phyloP scores from a whole-genome alignment of 257 asterid species.

The Solanum paucissectum region DNA sequence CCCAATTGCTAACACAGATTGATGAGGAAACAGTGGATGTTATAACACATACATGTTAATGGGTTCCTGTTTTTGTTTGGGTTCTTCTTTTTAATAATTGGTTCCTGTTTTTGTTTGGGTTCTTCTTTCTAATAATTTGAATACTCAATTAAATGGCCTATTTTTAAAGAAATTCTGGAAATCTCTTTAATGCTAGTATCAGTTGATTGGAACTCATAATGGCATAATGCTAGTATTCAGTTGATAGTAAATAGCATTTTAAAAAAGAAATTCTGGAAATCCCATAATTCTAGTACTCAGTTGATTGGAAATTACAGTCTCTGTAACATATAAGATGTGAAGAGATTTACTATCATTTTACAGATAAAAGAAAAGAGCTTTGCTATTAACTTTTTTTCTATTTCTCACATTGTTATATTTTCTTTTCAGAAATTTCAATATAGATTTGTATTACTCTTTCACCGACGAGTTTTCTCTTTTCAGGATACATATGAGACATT shows the following conservation, averaged over 20 bases:
- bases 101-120: neutral
- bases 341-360: neutral
- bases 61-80: neutral
- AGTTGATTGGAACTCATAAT: neutral
- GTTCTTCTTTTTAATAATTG: neutral
- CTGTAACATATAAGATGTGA: neutral
- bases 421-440: neutral
- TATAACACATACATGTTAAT: neutral
- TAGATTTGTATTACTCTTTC: neutral
- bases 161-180: neutral
- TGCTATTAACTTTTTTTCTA: neutral
- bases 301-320: neutral
- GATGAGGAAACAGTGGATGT: neutral
- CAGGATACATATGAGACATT: constrained; percentile 85
- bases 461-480: constrained; percentile 14
- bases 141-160: neutral
- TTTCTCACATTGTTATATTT: neutral
- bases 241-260: neutral
- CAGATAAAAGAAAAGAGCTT: neutral
- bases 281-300: neutral
- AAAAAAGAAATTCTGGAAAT: neutral
- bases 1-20: neutral
- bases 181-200: neutral
- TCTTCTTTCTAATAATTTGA: neutral
- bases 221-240: neutral